Evolutionary conservation across 345 rosid species (phyloP), one percentile per base, ranked within the genome.

Genomic region (Euclidium syriacum): DNA sequence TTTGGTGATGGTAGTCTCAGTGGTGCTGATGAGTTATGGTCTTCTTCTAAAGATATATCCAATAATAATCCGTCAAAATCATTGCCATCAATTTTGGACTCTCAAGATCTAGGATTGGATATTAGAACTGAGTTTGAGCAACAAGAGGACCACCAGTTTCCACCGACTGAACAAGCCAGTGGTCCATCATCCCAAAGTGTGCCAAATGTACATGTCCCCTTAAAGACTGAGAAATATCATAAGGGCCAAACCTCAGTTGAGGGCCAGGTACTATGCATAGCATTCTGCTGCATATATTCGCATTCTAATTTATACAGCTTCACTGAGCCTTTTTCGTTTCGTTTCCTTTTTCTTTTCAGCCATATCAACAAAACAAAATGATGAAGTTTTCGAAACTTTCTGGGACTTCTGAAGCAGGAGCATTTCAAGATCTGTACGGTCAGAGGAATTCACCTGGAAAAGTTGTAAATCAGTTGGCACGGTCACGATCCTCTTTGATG

Each of bases 1-100:
- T 90, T 83, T 84, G 90, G 92, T 56, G 69, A 79, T 78, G 87
- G 51, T 66, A 84, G 70, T 78, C 83, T 87, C 79, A 83, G 64
- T 46, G 40, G 58, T 66, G 77, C 82, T 64, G 86, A 84, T 73
- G 94, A 82, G 75, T 75, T 87, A 52, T 90, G 99, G 97, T 64
- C 87, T 61, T 73, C 86, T 43, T 75, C 90, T 38, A 84, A 84
- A 80, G 84, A 82, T 77, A 76, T 67, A 48, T 71, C 76, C 29
- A 77, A 50, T 70, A 77, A 50, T 70, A 73, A 75, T 61, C 81
- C 83, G n/a, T 71, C 52, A 40, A 85, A 80, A 59, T 59, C 83
- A 54, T 77, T 85, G 62, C 77, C 85, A 29, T 12, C 76, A 22
- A 46, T 63, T 53, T 52, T 63, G 57, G 88, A 73, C 66, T 76